phyloP scores from a whole-genome alignment of 2,329 filamentous ascomycete species.

The Exophiala bonariae region DNA sequence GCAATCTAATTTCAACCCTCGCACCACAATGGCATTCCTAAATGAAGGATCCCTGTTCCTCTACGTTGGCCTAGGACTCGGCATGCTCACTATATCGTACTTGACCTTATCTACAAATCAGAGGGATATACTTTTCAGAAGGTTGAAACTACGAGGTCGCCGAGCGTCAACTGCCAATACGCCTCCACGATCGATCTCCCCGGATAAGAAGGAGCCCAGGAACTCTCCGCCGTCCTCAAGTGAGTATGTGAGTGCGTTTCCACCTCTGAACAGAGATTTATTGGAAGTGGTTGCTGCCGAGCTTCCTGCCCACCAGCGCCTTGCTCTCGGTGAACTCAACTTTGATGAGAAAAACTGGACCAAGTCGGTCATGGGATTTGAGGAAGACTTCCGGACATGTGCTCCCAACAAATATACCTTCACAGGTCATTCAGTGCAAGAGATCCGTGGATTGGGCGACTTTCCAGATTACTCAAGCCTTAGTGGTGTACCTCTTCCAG shows the following conservation, averaged over 20 bases:
- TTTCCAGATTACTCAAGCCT: conserved; percentile 78
- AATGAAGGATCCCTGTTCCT: conserved; percentile 16
- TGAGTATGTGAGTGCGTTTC: conserved; percentile 4
- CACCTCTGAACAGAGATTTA: conserved; percentile 34
- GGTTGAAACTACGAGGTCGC: conserved; percentile 40
- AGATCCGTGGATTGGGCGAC: conserved; percentile 69
- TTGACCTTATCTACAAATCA: conserved; percentile 33
- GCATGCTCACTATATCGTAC: conserved; percentile 24
- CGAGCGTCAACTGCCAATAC: conserved; percentile 50
- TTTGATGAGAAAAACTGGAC: conserved; percentile 35
- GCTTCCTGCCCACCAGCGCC: conserved; percentile 25
- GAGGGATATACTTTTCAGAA: conserved; percentile 40
- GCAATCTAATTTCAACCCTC: too few species aligned
- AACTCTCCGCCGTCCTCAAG: conserved; percentile 27
- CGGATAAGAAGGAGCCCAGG: conserved; percentile 43
- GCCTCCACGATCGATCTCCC: conserved; percentile 55
- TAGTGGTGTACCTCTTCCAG: conserved; percentile 71
- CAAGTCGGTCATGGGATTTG: conserved; percentile 42
- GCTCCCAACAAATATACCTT: conserved; percentile 54
- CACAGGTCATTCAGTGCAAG: conserved; percentile 68
- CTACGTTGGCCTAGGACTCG: conserved; percentile 17
- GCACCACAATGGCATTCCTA: conserved; percentile 1
- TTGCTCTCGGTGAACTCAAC: conserved; percentile 14
- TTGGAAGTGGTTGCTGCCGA: conserved; percentile 37
- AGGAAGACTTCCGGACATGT: conserved; percentile 39